phyloP scores from a whole-genome alignment of 2,329 filamentous ascomycete species.

The Scedosporium minutisporum region DNA sequence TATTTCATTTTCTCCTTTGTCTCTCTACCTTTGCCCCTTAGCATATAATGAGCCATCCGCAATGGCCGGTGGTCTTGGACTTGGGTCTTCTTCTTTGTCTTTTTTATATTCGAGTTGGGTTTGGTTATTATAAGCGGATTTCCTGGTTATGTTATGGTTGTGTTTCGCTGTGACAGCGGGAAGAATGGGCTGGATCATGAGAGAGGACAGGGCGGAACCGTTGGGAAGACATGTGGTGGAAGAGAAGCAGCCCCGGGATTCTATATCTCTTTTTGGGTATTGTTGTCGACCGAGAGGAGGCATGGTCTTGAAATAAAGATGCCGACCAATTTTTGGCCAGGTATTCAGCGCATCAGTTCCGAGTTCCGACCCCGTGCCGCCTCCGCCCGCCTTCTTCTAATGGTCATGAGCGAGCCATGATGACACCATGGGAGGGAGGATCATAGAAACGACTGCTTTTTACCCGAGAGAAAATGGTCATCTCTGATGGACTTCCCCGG shows the following conservation, averaged over 20 bases:
- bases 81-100: background rate
- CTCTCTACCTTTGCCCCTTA: background rate
- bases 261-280: no score
- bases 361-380: no score
- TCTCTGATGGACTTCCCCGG: background rate
- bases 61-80: background rate
- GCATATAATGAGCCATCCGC: background rate
- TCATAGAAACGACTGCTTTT: no score
- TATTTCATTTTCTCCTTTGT: background rate
- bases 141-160: background rate
- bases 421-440: no score
- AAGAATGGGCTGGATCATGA: background rate
- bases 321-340: no score
- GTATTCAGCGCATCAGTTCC: no score
- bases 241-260: no score
- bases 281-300: no score
- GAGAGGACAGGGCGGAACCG: background rate
- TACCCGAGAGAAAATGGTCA: no score
- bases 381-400: no score
- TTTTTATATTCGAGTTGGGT: background rate
- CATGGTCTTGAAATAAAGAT: no score
- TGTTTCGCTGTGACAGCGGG: background rate
- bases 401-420: no score
- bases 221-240: background rate
- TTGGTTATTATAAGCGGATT: background rate